Conservation (phyloP, 768 basidiomycete species). For the Naganishia antarctica region DNA sequence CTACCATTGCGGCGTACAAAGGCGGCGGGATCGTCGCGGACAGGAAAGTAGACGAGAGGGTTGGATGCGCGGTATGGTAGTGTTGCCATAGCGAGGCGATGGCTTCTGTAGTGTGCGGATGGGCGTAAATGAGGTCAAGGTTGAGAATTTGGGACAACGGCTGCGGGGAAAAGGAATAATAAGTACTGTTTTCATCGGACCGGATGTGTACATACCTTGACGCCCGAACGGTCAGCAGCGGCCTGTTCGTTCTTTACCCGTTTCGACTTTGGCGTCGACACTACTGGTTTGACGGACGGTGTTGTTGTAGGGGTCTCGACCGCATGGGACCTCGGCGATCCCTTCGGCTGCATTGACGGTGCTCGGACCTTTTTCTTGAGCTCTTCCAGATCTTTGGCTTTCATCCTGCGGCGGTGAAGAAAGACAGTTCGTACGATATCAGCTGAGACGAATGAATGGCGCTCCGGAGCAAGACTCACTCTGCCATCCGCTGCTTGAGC, state of each 20-base stretch:
- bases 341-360: neutral
- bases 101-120: constrained; percentile 66
- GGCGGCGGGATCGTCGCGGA: constrained; percentile 73
- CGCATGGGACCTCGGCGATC: constrained; percentile 12
- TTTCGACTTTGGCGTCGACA: neutral
- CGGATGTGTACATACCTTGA: constrained; percentile 45
- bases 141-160: constrained; percentile 77
- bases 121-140: constrained; percentile 60
- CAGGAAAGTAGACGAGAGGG: constrained; percentile 73
- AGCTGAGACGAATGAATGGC: too few species aligned
- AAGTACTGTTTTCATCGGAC: neutral
- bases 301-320: neutral
- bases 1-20: constrained; percentile 67
- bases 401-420: neutral
- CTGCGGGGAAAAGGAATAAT: constrained; percentile 51
- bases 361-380: constrained; percentile 46
- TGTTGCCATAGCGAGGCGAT: constrained; percentile 80
- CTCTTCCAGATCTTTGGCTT: constrained; percentile 49
- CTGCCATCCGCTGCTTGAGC: constrained; percentile 59
- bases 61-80: constrained; percentile 76
- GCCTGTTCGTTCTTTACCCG: constrained; percentile 21
- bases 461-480: constrained; percentile 60
- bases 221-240: constrained; percentile 39
- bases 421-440: too few species aligned
- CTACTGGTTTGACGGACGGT: neutral